Base-by-base conservation (phyloP, 2,329 filamentous ascomycete species). In the Ophiostoma sp. region DNA sequence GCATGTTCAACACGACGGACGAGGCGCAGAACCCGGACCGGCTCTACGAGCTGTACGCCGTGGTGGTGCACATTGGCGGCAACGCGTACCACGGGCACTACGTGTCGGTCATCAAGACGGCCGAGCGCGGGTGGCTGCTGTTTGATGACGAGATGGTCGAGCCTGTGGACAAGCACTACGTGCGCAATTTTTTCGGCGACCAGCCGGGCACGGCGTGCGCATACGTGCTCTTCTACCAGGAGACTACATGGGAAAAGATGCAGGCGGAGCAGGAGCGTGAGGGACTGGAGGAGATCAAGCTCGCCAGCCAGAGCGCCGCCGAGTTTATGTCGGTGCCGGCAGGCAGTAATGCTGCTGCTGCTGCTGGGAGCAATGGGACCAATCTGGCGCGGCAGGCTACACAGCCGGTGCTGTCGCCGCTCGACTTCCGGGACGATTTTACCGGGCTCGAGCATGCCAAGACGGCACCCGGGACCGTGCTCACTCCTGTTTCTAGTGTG, bases 91-190 rank as follows among this genome's bases (percentile, higher is more conserved):
- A 99, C 77, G 95, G 95, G 4, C 95, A 99, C 79, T 99, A 99
- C 76, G 93, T 99, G 41, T 93, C 94, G 5, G 95, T 99, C 69
- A 94, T 99, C 82, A 99, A 99, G 81, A 98, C 95, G 0, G 90
- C 96, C 76, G 95, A 98, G 77, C 88, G 92, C 69, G 95, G 95
- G 36, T 99, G 95, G 95, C 82, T 99, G 60, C 82, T 99, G 6
- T 99, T 99, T 75, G 95, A 99, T 75, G 95, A 99, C 76, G 95
- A 99, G 80, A 93, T 98, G 88, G 95, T 99, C 4, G 95, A 99
- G 78, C 95, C 95, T 0, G 95, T 99, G 5, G 93, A 97, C 79
- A 97, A 97, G 79, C 90, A 91, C 77, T 99, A 96, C 77, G 95
- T 99, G 52, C 88, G 90, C 74, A 97, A 97, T 78, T 99, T 99